Conservation (phyloP, 805 yeast species). For the Metschnikowia kofuensis region DNA sequence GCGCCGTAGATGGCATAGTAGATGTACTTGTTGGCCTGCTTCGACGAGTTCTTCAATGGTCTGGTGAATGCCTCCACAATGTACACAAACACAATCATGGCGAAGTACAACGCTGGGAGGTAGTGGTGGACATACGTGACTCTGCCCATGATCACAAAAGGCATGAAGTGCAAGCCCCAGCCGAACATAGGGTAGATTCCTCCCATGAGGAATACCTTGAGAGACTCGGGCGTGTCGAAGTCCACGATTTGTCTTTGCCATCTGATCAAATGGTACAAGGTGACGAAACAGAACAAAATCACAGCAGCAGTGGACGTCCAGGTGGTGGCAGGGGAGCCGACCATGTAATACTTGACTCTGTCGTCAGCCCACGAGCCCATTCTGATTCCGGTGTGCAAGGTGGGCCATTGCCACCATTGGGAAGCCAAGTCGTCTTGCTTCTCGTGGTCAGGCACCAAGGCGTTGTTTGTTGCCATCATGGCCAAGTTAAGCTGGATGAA, state of each 20-base stretch:
- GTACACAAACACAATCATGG: slow-evolving; percentile 72
- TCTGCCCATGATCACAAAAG: slow-evolving; percentile 91
- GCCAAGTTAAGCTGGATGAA: slow-evolving; percentile 71
- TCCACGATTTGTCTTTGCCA: slow-evolving; percentile 73
- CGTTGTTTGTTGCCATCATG: slow-evolving; percentile 83
- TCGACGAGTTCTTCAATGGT: slow-evolving; percentile 15
- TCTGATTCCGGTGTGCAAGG: slow-evolving; percentile 62
- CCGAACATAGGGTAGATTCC: slow-evolving; percentile 86
- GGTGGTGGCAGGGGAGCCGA: slow-evolving; percentile 67
- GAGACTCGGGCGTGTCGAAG: slow-evolving; percentile 47
- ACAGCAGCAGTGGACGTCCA: slow-evolving; percentile 69
- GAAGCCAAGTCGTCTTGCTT: slow-evolving; percentile 71
- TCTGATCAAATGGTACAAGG: slow-evolving; percentile 37
- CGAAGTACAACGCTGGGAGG: slow-evolving; percentile 93
- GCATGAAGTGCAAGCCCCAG: slow-evolving; percentile 85
- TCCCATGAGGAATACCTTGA: slow-evolving; percentile 58
- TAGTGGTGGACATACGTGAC: slow-evolving; percentile 97
- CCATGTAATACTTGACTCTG: slow-evolving; percentile 56
- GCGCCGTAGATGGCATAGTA: slow-evolving; percentile 37
- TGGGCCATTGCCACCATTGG: slow-evolving; percentile 83
- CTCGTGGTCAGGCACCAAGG: slow-evolving; percentile 72
- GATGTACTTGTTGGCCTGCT: slow-evolving; percentile 4
- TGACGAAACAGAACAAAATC: slow-evolving; percentile 48
- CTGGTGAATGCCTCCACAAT: slow-evolving; percentile 47
- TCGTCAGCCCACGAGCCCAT: slow-evolving; percentile 70